Percentiles rank a stretch among this genome's conserved stretches.
These are phyloP conservation scores for Colletotrichum lini DNA, from an alignment of 2,329 filamentous ascomycete species.

Conservation along the genomic window DNA sequence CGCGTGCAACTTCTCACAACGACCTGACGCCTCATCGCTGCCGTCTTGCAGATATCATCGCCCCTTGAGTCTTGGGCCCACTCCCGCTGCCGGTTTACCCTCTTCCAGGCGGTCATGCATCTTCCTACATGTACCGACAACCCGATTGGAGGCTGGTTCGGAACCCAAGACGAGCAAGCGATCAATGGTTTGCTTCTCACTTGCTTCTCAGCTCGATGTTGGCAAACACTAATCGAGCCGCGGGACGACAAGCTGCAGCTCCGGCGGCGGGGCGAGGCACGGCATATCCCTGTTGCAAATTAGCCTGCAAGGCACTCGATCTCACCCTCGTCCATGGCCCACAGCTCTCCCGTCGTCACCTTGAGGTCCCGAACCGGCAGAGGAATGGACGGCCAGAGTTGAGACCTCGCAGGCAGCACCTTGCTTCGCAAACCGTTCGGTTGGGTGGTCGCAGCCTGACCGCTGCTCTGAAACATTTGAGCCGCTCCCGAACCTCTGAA, in stretches of 20 bases:
- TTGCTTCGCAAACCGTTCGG: not conserved
- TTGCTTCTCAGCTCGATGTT: not conserved
- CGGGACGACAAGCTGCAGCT: not conserved
- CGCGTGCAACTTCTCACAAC: constrained; percentile 14
- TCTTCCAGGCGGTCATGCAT: not conserved
- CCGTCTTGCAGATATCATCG: not conserved
- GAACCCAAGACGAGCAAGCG: not conserved
- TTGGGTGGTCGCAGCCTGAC: not conserved
- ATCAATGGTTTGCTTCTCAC: too few relatives aligned
- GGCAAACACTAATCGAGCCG: constrained; percentile 3
- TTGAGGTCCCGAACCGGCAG: constrained; percentile 16
- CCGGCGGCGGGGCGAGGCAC: constrained; percentile 1
- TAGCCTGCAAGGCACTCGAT: constrained; percentile 31
- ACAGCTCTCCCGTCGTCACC: not conserved
- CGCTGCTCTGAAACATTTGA: constrained; percentile 3
- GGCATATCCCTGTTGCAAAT: constrained; percentile 19
- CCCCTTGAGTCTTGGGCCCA: constrained; percentile 3
- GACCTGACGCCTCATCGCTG: constrained; percentile 10
- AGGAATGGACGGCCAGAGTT: constrained; percentile 3
- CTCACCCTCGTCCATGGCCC: not conserved
- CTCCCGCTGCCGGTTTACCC: not conserved
- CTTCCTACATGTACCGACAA: not conserved
- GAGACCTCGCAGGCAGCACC: not conserved
- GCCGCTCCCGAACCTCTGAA: not conserved
- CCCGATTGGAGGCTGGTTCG: not conserved